Conservation (phyloP, 257 asterid species). For the Leonotis leonurus region DNA sequence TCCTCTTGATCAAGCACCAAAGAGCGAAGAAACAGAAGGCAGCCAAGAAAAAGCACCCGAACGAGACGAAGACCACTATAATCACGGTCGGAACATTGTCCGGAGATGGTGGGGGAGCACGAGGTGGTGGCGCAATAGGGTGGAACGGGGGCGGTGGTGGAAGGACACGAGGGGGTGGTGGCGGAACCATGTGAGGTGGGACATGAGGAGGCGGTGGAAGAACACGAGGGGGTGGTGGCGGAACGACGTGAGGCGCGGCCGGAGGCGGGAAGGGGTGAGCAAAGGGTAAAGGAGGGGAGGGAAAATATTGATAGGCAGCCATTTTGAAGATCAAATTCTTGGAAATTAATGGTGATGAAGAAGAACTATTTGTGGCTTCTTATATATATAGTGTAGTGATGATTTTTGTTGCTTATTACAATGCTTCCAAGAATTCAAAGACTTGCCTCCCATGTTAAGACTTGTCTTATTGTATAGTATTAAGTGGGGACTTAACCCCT, state of each 20-base stretch:
- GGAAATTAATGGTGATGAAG: slow-evolving; percentile 23
- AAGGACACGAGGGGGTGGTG: not conserved
- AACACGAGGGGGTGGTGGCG: too few species aligned
- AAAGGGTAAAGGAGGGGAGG: slow-evolving; percentile 6
- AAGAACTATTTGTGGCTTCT: not conserved
- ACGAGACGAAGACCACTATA: slow-evolving; percentile 26
- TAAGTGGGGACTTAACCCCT: slow-evolving; percentile 34
- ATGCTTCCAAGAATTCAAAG: slow-evolving; percentile 39
- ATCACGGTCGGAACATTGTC: slow-evolving; percentile 24
- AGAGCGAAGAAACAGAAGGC: slow-evolving; percentile 32
- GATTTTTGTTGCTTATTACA: slow-evolving; percentile 20
- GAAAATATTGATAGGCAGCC: slow-evolving; percentile 19
- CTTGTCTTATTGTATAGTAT: slow-evolving; percentile 17
- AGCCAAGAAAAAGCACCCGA: slow-evolving; percentile 33
- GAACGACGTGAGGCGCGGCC: too few species aligned
- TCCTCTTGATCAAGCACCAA: slow-evolving; percentile 35
- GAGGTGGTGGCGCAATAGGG: slow-evolving; percentile 10
- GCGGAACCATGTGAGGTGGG: too few species aligned
- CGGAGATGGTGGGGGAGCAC: slow-evolving; percentile 15
- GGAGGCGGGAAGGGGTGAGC: not conserved
- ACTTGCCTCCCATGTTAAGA: slow-evolving; percentile 44
- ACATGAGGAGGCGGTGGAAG: slow-evolving; percentile 1
- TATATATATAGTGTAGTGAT: slow-evolving; percentile 8
- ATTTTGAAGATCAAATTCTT: slow-evolving; percentile 5
- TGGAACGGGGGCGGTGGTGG: slow-evolving; percentile 6